Evolutionary conservation across 2,329 filamentous ascomycete species (phyloP).

Genomic region (Fusarium pseudonygamai): DNA sequence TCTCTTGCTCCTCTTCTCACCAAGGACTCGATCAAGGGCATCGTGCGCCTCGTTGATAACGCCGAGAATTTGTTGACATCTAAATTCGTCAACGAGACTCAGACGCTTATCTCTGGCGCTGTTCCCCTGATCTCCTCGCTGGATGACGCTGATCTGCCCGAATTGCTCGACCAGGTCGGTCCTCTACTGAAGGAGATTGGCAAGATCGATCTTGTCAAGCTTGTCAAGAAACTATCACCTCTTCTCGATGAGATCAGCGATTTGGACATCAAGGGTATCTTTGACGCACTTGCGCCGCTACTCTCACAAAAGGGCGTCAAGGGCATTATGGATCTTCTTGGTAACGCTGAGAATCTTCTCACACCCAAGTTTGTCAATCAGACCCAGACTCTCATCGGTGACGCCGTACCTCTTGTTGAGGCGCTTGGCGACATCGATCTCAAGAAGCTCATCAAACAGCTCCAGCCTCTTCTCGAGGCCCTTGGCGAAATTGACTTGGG

Average conservation of each 20-base stretch:
- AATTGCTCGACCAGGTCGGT: conserved; percentile 39
- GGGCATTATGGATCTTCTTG: conserved; percentile 47
- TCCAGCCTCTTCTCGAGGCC: conserved; percentile 45
- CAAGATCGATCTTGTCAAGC: conserved; percentile 44
- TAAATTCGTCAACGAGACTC: conserved; percentile 44
- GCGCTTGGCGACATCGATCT: conserved; percentile 50
- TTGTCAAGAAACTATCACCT: conserved; percentile 44
- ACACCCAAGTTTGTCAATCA: conserved; percentile 45
- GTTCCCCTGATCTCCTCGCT: conserved; percentile 38
- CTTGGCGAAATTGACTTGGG: conserved; percentile 49
- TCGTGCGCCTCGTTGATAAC: conserved; percentile 46
- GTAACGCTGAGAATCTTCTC: conserved; percentile 49
- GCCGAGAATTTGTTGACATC: conserved; percentile 42
- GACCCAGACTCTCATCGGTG: conserved; percentile 46
- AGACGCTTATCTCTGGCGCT: conserved; percentile 43
- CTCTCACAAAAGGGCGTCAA: conserved; percentile 47
- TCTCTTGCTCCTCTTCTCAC: conserved; percentile 43
- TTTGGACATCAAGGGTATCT: conserved; percentile 47
- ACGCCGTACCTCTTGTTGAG: conserved; percentile 49
- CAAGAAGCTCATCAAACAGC: conserved; percentile 44
- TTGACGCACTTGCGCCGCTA: conserved; percentile 47
- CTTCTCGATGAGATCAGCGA: conserved; percentile 45
- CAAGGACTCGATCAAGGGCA: conserved; percentile 41
- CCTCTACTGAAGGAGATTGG: conserved; percentile 46
- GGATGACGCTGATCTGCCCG: conserved; percentile 37